Evolutionary conservation across 768 basidiomycete species (phyloP), one percentile per base, ranked within the genome.

Genomic region (Mycena vitilis): DNA sequence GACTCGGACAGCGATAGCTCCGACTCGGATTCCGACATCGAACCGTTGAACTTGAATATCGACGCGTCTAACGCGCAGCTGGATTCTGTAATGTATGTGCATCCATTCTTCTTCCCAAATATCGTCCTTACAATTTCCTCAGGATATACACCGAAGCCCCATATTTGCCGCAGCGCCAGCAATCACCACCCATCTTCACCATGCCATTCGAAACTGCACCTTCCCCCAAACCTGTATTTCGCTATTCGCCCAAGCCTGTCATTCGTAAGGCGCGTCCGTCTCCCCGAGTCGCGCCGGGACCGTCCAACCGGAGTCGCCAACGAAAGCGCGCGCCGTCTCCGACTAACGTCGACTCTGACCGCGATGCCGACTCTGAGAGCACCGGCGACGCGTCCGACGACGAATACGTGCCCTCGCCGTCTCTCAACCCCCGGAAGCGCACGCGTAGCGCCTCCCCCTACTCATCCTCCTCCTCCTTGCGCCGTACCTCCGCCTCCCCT

Each of bases 341-440:
- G 7, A 16, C 25, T n/a, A 67, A 64, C 8, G 68, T 74, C 52
- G 70, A 65, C 13, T 48, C 65, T 16, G 76, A 76, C 22, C 74
- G 78, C 20, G 81, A 82, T 30, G 76, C 65, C 8, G 75, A 81
- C 63, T 75, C 75, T 36, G 79, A 84, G 51, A 80, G 80, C 67
- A 80, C 81, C n/a, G 80, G 76, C 11, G 78, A 81, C 63, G 80
- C 74, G 63, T 74, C 71, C 16, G 69, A 71, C 57, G 71, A 71
- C 60, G 69, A 71, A 44, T 69, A 87, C 66, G 23, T 81, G 34
- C 84, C 86, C 5, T 80, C 82, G 3, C 77, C 81, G 44, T 61
- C 65, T 42, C 68, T 78, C 47, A 75, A 66, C 56, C 74, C 77
- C n/a, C 73, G 75, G 10, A 83, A 81, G 57, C 84, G 82, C 48